Percentiles rank a stretch among this genome's conserved stretches.
Evolutionary conservation across 1,284 basidiomycete genomes (phyloP).

Genomic region (Cutaneotrichosporon sp.): DNA sequence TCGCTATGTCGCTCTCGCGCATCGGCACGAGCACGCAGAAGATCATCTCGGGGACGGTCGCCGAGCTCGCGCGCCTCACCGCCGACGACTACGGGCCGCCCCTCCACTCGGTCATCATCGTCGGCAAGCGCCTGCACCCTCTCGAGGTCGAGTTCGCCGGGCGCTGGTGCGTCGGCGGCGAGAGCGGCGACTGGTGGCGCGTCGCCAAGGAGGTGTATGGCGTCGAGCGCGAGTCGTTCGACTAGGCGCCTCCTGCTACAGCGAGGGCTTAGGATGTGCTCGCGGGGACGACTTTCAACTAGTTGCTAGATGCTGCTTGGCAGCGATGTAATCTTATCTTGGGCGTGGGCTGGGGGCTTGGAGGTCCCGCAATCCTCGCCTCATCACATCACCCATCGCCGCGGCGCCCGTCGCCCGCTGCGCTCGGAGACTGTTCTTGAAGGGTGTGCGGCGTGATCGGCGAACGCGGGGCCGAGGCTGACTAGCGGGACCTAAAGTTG

Average conservation of each 20-base stretch:
- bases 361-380: too few relatives aligned
- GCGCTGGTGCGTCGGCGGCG: constrained; percentile 67
- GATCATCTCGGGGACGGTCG: constrained; percentile 79
- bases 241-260: too few relatives aligned
- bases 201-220: constrained; percentile 61
- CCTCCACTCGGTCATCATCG: constrained; percentile 87
- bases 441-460: not conserved
- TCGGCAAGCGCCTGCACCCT: constrained; percentile 87
- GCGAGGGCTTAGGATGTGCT: too few relatives aligned
- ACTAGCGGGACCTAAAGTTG: constrained; percentile 6
- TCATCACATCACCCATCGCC: too few relatives aligned
- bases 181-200: constrained; percentile 60
- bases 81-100: constrained; percentile 78
- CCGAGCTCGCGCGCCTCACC: constrained; percentile 67
- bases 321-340: constrained; percentile 6
- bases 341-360: not conserved
- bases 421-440: too few relatives aligned
- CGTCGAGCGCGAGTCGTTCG: constrained; percentile 49
- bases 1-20: constrained; percentile 82
- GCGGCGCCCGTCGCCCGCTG: too few relatives aligned
- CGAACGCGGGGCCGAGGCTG: not conserved
- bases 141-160: constrained; percentile 90
- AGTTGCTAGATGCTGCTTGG: not conserved
- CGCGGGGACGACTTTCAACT: too few relatives aligned
- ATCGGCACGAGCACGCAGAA: constrained; percentile 74